Conservation (phyloP, 495 filamentous ascomycete genomes). For the Podospora conica region DNA sequence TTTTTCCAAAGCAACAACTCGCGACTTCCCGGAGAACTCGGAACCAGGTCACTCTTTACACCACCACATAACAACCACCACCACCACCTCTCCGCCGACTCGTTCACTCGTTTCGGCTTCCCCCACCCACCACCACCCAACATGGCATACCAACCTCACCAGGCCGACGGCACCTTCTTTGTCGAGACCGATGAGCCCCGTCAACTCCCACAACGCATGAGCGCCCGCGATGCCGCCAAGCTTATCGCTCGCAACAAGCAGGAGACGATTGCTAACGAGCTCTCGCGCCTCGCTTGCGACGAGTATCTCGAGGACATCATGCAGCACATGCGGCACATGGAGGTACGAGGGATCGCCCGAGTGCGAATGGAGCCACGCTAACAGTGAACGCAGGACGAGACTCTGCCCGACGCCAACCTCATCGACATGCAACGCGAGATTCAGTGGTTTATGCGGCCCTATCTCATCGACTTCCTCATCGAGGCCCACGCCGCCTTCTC, state of each 20-base stretch:
- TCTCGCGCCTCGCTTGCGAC: constrained; percentile 72
- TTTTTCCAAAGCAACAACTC: constrained; percentile 3
- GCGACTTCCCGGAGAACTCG: constrained; percentile 48
- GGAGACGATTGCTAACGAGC: constrained; percentile 76
- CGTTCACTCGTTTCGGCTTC: constrained; percentile 4
- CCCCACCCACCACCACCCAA: constrained; percentile 29
- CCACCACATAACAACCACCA: constrained; percentile 4
- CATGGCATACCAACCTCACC: constrained; percentile 64
- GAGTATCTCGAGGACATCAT: constrained; percentile 92
- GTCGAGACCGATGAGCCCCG: constrained; percentile 67
- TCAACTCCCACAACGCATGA: constrained; percentile 34
- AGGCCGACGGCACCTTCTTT: constrained; percentile 65
- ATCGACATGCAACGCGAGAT: constrained; percentile 99
- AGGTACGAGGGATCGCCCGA: constrained; percentile 51
- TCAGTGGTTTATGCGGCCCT: constrained; percentile 99
- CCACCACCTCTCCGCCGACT: constrained; percentile 16
- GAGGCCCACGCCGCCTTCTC: constrained; percentile 95
- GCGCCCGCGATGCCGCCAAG: constrained; percentile 66
- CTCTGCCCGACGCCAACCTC: constrained; percentile 88
- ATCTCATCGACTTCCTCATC: constrained; percentile 95
- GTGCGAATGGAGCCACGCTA: not conserved
- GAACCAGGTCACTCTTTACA: constrained; percentile 37
- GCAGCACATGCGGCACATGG: constrained; percentile 91
- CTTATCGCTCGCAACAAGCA: constrained; percentile 69
- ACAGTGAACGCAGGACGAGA: constrained; percentile 58